Conservation (phyloP, 192 early-diverging fungal species). For the Coemansia sp. region DNA sequence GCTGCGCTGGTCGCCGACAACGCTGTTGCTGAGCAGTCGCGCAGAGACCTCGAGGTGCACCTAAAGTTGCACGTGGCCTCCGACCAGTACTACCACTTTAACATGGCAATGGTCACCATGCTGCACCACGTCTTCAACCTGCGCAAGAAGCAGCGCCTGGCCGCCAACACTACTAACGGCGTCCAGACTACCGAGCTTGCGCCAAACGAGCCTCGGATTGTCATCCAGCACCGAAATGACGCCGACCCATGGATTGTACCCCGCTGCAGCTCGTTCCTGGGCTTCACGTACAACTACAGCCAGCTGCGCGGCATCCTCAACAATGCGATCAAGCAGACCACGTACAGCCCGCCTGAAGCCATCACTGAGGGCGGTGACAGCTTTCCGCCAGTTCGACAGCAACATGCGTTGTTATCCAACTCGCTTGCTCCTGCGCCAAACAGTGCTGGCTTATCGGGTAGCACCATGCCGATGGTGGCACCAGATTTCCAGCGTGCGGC, state of each 20-base stretch:
- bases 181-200: neutral
- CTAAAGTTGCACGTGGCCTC: constrained; percentile 47
- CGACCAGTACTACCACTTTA: constrained; percentile 53
- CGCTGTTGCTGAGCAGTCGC: constrained; percentile 39
- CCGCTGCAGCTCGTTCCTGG: constrained; percentile 46
- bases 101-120: constrained; percentile 54
- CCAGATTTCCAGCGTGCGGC: neutral
- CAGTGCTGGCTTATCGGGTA: neutral
- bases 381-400: neutral
- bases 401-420: neutral
- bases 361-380: constrained; percentile 12
- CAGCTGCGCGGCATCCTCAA: constrained; percentile 48
- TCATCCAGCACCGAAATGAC: constrained; percentile 36
- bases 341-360: constrained; percentile 42
- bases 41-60: constrained; percentile 46
- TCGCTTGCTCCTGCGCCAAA: neutral
- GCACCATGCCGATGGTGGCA: neutral
- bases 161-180: neutral
- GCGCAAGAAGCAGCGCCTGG: constrained; percentile 42
- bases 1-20: constrained; percentile 36
- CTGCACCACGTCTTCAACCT: constrained; percentile 52
- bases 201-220: neutral
- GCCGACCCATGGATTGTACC: constrained; percentile 52
- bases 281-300: constrained; percentile 45
- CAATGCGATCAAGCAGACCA: constrained; percentile 49